A percentile compares a stretch with the other conserved stretches of the same genome.
These are phyloP conservation scores for Apocynum venetum DNA, from an alignment of 257 asterid species.

Conservation along the genomic window DNA sequence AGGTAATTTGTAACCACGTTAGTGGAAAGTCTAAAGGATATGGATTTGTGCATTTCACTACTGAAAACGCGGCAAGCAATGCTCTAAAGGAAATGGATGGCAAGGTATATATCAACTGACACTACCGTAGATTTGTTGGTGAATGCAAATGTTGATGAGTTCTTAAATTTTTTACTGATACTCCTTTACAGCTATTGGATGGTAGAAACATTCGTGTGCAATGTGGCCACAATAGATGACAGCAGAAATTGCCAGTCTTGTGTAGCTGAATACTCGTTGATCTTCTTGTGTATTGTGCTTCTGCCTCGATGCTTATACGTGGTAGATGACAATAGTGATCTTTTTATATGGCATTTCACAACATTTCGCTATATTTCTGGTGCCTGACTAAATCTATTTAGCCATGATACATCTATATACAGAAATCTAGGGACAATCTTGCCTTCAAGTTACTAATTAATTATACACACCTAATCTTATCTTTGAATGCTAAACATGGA, in stretches of 20 bases:
- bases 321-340: background rate
- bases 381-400: background rate
- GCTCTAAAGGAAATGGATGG: conserved; percentile 75
- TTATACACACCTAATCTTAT: too few relatives aligned
- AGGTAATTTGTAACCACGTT: conserved; percentile 65
- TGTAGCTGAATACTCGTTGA: background rate
- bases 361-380: background rate
- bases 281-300: background rate
- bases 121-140: background rate
- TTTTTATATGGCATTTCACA: background rate
- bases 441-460: background rate
- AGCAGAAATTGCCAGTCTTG: conserved; percentile 10
- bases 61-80: conserved; percentile 46
- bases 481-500: too few relatives aligned
- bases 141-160: background rate
- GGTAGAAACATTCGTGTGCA: conserved; percentile 63
- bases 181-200: conserved; percentile 46
- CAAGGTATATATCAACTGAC: conserved; percentile 35
- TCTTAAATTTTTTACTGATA: conserved; percentile 10
- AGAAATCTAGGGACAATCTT: background rate
- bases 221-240: conserved; percentile 34
- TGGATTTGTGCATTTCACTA: conserved; percentile 59
- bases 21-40: conserved; percentile 79
- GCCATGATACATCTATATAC: background rate
- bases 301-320: background rate